A percentile compares a stretch with the other conserved stretches of the same genome.
Evolutionary conservation across 148 eudicot species (phyloP).

Genomic region (Salicornia ramosissima): DNA sequence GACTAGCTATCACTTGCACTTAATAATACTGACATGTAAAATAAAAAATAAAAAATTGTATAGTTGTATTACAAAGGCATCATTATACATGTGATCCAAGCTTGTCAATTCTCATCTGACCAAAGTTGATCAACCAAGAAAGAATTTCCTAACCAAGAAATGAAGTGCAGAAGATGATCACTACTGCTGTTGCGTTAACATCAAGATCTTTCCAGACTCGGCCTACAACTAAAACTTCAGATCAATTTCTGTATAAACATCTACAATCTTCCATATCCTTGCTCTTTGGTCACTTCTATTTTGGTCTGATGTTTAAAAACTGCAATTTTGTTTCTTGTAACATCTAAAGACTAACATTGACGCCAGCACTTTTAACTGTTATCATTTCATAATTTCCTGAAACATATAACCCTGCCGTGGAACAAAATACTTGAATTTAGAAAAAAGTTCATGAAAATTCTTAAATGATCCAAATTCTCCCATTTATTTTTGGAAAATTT

Average conservation of each 20-base stretch:
- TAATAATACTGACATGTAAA: neutral
- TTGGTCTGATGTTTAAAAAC: neutral
- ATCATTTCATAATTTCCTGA: neutral
- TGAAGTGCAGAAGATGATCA: slow-evolving; percentile 4
- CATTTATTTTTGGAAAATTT: too few species aligned
- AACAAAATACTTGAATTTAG: too few species aligned
- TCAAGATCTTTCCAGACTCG: slow-evolving; percentile 11
- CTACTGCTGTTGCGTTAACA: neutral
- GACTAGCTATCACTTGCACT: neutral
- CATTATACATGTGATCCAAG: neutral
- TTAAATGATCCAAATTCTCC: too few species aligned
- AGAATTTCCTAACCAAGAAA: slow-evolving; percentile 19
- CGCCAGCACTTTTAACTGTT: neutral
- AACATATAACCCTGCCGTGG: neutral
- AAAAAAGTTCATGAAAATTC: too few species aligned
- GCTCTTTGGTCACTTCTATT: neutral
- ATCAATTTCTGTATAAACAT: neutral
- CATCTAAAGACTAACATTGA: neutral
- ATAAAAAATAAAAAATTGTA: too few species aligned
- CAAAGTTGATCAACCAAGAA: neutral
- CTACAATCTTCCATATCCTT: neutral
- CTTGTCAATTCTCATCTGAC: neutral
- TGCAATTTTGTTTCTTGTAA: neutral
- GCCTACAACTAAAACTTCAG: neutral
- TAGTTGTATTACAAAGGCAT: neutral